Base-by-base conservation (phyloP, 257 asterid genomes). In the Nicotiana otophora region DNA sequence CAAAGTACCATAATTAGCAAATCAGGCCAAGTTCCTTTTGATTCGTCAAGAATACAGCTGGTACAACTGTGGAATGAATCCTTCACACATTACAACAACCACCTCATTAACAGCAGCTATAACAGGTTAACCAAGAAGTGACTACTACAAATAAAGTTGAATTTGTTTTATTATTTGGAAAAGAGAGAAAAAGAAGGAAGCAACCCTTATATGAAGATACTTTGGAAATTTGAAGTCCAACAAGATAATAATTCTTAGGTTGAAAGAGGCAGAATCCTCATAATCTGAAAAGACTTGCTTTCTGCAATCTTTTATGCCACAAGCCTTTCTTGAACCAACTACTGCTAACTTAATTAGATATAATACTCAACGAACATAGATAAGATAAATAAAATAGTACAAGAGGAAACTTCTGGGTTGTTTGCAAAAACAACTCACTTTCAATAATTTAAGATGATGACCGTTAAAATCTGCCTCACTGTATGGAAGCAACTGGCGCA, bases 401-500 rank as follows among this genome's bases (percentile, higher is more conserved):
- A 46, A 76, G 28, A 51, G 62, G 62, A 66, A 30, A 17, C 42
- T 31, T 65, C 69, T 64, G 64, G 60, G 69, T 83, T 81, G 81
- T 82, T 84, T 69, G 65, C 67, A 62, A 75, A 60, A 46, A 55
- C 36, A 78, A 89, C 98, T 87, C 89, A 94, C 99, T 46, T 89
- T 86, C 64, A 96, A 96, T 80, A 91, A 87, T 82, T 85, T 86
- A 87, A 87, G 95, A 88, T 94, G 97, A 86, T 86, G 86, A 83
- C 90, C 83, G 81, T 86, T 93, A 72, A 93, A 94, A 91, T 93
- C 97, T 12, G 95, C 88, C 88, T 92, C 94, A 53, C 97, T 96
- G 72, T 94, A 87, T 83, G 98, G 99, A 83, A 93, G 91, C 89
- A 96, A 88, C 92, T 94, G 98, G 78, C 97, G 98, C 90, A 96